These are phyloP conservation scores for Bolboschoenoplectus hybrid DNA, from an alignment of 202 grass and related monocot genomes.

Conservation along the genomic window DNA sequence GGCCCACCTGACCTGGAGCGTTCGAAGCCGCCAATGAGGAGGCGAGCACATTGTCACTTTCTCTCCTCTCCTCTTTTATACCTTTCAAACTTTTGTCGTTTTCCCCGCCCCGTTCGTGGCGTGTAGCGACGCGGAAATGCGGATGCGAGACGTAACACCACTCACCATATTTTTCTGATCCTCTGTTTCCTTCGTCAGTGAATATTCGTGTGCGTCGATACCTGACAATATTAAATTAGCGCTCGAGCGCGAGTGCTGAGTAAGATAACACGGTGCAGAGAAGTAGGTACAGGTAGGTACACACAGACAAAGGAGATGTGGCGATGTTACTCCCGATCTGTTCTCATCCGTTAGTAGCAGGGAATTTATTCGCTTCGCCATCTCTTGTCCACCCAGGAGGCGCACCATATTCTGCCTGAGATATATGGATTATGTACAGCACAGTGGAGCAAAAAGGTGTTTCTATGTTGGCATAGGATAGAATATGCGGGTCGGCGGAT, in stretches of 20 bases:
- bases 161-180: background rate
- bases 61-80: background rate
- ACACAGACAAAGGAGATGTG: background rate
- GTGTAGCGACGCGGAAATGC: conserved; percentile 40
- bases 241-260: background rate
- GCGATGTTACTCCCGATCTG: background rate
- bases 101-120: background rate
- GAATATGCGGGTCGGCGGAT: too few species aligned
- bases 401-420: background rate
- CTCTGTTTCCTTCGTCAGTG: background rate
- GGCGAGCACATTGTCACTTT: conserved; percentile 5
- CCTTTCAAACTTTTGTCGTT: conserved; percentile 37
- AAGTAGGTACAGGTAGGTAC: background rate
- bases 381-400: background rate
- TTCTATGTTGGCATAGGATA: background rate
- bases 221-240: background rate
- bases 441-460: background rate
- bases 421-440: background rate
- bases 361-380: background rate
- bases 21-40: conserved; percentile 21
- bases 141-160: conserved; percentile 7
- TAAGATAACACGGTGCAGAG: background rate
- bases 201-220: too few species aligned
- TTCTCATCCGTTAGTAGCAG: background rate
- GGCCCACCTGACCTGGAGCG: background rate